Base-by-base conservation (phyloP, 768 basidiomycete genomes). In the Hericium coralloides region DNA sequence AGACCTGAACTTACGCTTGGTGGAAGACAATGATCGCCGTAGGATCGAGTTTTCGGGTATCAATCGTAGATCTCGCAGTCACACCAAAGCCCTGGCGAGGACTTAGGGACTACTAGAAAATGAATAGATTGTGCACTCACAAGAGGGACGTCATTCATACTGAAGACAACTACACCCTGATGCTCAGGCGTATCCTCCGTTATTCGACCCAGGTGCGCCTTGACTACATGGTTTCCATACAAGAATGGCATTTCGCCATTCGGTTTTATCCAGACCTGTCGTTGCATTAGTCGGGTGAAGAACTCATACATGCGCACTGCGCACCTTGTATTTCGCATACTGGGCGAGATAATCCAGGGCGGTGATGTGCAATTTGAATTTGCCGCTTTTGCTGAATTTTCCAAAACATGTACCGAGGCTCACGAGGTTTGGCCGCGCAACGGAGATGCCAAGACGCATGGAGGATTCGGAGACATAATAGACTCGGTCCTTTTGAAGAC, bases 201-300 rank as follows among this genome's bases (percentile, higher is more conserved):
- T 69, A 98, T 98, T 58, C 95, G 82, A 17, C 97, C 97, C n/a
- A 99, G 77, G 72, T 99, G 97, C 9, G 97, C 97, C 73, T 98
- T 99, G 61, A 98, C 82, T 58, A 98, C 87, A 73, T 99, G 95
- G 68, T 99, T 99, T 56, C 97, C 97, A 67, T 99, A 99, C 38
- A 99, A 74, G 79, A 95, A 99, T 1, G 97, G 97, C 87, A 99
- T 95, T 73, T 99, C 97, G 66, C 97, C 97, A 62, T 98, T 95
- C 23, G 95, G 87, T 71, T 99, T 99, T 69, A 99, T 93, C 97
- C 97, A 99, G 17, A 98, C 82, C 95, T 98, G 58, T 4, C 36
- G 53, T 20, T 10, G 52, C 20, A 12, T 38, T 23, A 38, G 53
- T 8, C 41, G 37, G 18, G 26, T 10, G n/a, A 49, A 31, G 38